Evolutionary conservation across 1,284 basidiomycete species (phyloP), one percentile per base, ranked within the genome.

Genomic region (Sanguinoderma infundibulare): DNA sequence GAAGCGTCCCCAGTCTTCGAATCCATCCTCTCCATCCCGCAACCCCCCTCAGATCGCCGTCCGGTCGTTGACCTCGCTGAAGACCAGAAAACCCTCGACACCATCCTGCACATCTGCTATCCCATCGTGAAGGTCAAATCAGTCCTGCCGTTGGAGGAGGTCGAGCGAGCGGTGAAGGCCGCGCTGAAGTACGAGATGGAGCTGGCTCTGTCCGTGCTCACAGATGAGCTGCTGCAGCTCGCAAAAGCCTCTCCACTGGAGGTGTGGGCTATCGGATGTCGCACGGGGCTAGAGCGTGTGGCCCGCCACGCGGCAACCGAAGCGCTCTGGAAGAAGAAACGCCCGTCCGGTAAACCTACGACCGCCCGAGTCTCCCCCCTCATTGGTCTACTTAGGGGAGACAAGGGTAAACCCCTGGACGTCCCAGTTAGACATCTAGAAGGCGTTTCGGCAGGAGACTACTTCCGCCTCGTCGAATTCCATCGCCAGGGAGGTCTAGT

Each of bases 91-190:
- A 72, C 67, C 3, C 54, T 81, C 55, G 72, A 76, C 32, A 62
- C 63, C 53, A 71, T 81, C 42, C 69, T 81, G 49, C 70, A 72
- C 30, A 70, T 77, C 40, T 77, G 75, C 49, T 79, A 80, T 63
- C 78, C 79, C 0, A 59, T 69, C 50, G 42, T 47, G 8, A 51
- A 61, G 12, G 53, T 55, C 4, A 66, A 64, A 4, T 12, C 12
- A 6, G 49, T 49, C 1, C 42, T 68, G 14, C 40, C 56, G n/a
- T 8, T 63, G 5, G 35, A 51, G 5, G 59, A 44, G 8, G 44
- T 70, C 1, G 46, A 52, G 8, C 56, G 44, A 6, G 55, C 51
- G 5, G 34, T 69, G 5, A 42, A 53, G 28, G 67, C 64, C 1
- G 66, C 70, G 30, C 60, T 44, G 47, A 69, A 69, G 50, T 69